These are phyloP conservation scores for Panaeolus papilionaceus DNA, from an alignment of 768 basidiomycete species.

Conservation along the genomic window DNA sequence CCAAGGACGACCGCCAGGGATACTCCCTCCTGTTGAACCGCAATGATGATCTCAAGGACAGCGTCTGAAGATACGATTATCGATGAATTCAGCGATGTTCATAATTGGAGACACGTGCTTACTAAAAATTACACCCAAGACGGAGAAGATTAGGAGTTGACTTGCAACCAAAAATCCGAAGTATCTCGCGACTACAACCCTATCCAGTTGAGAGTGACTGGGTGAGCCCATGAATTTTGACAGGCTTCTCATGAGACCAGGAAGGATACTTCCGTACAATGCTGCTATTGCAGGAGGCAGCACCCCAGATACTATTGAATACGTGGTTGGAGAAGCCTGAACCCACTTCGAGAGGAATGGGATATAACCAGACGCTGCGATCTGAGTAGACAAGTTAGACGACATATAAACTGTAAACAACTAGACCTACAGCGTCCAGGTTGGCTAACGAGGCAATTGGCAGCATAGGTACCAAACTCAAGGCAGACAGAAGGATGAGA, in stretches of 20 bases:
- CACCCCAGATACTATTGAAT: conserved; percentile 81
- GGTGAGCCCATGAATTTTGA: conserved; percentile 61
- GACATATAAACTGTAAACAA: not conserved
- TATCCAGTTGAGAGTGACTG: conserved; percentile 71
- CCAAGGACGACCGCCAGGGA: conserved; percentile 35
- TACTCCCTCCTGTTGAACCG: conserved; percentile 31
- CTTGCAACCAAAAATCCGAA: conserved; percentile 87
- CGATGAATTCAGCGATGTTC: not conserved
- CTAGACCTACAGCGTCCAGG: conserved; percentile 60
- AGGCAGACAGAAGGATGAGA: conserved; percentile 70
- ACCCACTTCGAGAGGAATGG: conserved; percentile 70
- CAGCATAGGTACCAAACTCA: conserved; percentile 85
- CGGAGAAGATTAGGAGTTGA: conserved; percentile 83
- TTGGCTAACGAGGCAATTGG: conserved; percentile 86
- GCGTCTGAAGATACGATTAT: conserved; percentile 29
- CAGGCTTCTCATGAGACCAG: conserved; percentile 78
- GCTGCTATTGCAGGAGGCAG: conserved; percentile 82
- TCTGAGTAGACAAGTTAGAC: conserved; percentile 31
- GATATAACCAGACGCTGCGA: conserved; percentile 59
- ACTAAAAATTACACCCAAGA: conserved; percentile 81
- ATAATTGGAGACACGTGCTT: conserved; percentile 32
- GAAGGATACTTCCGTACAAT: conserved; percentile 77
- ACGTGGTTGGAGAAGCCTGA: conserved; percentile 58
- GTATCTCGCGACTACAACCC: conserved; percentile 81
- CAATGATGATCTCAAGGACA: conserved; percentile 37